Percentiles rank a stretch among this genome's conserved stretches.
These are phyloP conservation scores for Coprinopsis sp. DNA, from an alignment of 768 basidiomycete species.

Conservation along the genomic window DNA sequence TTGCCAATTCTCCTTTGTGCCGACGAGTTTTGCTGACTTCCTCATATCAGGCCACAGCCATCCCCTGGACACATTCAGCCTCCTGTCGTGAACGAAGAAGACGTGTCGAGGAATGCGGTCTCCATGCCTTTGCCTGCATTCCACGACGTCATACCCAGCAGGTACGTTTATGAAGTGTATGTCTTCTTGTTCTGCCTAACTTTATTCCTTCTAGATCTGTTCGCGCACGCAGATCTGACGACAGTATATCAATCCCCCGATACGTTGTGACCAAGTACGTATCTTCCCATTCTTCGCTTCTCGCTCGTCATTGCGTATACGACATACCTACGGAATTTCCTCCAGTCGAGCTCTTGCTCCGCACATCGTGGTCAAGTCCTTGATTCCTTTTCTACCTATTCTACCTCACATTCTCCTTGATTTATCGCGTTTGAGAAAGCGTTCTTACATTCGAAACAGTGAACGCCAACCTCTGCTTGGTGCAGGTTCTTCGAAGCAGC, in stretches of 20 bases:
- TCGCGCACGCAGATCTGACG: too few species aligned
- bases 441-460: slow-evolving; percentile 25
- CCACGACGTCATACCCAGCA: slow-evolving; percentile 32
- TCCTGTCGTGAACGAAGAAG: slow-evolving; percentile 19
- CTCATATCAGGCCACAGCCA: slow-evolving; percentile 19
- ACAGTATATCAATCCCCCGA: too few species aligned
- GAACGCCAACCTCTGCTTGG: slow-evolving; percentile 52
- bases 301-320: too few species aligned
- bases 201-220: background rate
- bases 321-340: too few species aligned
- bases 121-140: slow-evolving; percentile 41
- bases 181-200: too few species aligned
- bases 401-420: too few species aligned
- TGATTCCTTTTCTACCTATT: too few species aligned
- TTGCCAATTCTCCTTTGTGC: background rate
- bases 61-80: slow-evolving; percentile 16
- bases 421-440: background rate
- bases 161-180: too few species aligned
- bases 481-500: slow-evolving; percentile 22
- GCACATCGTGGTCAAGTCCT: too few species aligned
- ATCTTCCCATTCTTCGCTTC: too few species aligned
- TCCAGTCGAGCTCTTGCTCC: too few species aligned
- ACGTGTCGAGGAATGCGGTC: slow-evolving; percentile 22
- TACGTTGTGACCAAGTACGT: too few species aligned
- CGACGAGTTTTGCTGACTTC: background rate